Evolutionary conservation across 441 rosid species (phyloP), one percentile per base, ranked within the genome.

Genomic region (Francoa sonchifolia): DNA sequence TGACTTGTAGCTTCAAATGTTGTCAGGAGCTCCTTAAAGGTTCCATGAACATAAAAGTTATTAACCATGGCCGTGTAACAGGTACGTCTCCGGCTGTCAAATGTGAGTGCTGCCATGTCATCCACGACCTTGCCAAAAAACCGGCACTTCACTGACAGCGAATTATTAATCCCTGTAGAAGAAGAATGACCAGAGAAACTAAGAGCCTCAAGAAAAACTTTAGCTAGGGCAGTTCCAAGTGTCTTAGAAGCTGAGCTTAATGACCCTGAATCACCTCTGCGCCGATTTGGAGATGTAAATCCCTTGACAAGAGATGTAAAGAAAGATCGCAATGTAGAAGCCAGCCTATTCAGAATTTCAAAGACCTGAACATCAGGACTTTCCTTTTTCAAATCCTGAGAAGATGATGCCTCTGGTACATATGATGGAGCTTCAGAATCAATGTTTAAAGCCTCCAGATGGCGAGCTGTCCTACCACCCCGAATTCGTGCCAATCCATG

Each of bases 1-100:
- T 83, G 94, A 63, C 95, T 86, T 9, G 96, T 90, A 32, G 96
- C 99, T 68, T 78, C 96, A 68, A 90, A 90, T 30, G 99, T 90
- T 36, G 85, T 79, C 11, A 90, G 82, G 48, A 90, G 69, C 62
- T 86, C 84, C 75, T 63, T 86, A 37, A 90, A 83, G 33, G 94
- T 77, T 55, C 80, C 99, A 60, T 83, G 85, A 33, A 78, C 99
- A 57, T 90, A 86, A 46, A 90, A 83, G 50, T 79, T 80, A 65
- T 90, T 86, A 27, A 90, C 67, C 87, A 90, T 82, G 50, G 75
- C 59, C 36, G 96, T 63, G 59, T 76, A 70, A 63, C 96, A 83
- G 34, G 94, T 78, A 44, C 80, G 77, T 40, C 95, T 68, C 58
- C 86, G 76, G 61, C 71, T 68, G 69, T 90, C 99, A 68, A 83